Conservation (phyloP, 2,329 filamentous ascomycete genomes). For the Fusarium setosum region DNA sequence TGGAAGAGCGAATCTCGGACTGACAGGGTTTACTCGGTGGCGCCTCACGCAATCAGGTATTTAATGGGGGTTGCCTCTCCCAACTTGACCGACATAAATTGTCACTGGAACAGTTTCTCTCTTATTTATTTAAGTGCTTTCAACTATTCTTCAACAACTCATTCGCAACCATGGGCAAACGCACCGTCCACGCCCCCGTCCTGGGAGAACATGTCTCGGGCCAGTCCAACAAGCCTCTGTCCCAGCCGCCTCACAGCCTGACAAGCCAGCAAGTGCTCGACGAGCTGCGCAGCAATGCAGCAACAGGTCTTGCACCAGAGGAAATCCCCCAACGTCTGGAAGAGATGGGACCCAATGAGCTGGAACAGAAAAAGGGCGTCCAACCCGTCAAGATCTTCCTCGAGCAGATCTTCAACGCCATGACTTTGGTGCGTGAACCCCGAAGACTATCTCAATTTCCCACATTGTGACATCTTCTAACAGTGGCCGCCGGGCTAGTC, state of each 20-base stretch:
- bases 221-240: conserved; percentile 52
- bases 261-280: conserved; percentile 58
- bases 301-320: conserved; percentile 62
- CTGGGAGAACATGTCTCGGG: conserved; percentile 42
- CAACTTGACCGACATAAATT: neutral
- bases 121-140: neutral
- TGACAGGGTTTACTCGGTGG: no score
- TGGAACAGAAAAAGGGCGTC: conserved; percentile 58
- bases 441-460: neutral
- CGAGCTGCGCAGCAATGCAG: conserved; percentile 62
- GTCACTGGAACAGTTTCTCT: neutral
- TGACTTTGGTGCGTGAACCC: conserved; percentile 59
- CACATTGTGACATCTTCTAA: conserved; percentile 4
- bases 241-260: conserved; percentile 67
- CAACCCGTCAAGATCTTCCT: conserved; percentile 67
- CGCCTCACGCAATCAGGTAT: no score
- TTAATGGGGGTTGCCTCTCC: neutral
- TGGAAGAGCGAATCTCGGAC: no score
- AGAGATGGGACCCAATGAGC: conserved; percentile 67
- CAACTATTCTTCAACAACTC: conserved; percentile 49
- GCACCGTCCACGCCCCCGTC: conserved; percentile 6
- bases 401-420: conserved; percentile 68
- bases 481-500: neutral
- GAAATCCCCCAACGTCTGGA: conserved; percentile 62
- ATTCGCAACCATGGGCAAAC: conserved; percentile 60